A percentile compares a stretch with the other conserved stretches of the same genome.
Conservation (phyloP, 2,329 filamentous ascomycete genomes). For the Helminthosporium solani region DNA sequence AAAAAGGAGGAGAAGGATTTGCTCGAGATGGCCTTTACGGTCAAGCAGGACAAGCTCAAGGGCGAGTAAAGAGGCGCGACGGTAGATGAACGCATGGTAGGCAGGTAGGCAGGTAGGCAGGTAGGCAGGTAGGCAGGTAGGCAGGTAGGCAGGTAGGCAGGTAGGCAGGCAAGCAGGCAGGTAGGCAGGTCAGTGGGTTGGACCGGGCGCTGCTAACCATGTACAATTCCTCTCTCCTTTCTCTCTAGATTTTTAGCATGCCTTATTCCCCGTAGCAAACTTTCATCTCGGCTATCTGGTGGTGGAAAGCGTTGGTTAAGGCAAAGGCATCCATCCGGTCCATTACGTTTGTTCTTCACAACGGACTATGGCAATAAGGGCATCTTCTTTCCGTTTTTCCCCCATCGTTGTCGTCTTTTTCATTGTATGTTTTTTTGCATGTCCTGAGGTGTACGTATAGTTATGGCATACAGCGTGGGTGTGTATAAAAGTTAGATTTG, state of each 20-base stretch:
- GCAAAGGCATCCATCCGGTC: too few relatives aligned
- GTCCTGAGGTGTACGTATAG: constrained; percentile 29
- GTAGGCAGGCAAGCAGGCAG: too few relatives aligned
- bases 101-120: too few relatives aligned
- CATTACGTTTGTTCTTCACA: too few relatives aligned
- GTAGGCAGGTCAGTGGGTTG: neutral
- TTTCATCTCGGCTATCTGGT: neutral
- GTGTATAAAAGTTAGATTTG: constrained; percentile 35
- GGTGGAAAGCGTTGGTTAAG: neutral
- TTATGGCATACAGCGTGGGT: constrained; percentile 27
- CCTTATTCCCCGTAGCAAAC: constrained; percentile 5
- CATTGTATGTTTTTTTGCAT: constrained; percentile 35
- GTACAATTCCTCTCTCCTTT: constrained; percentile 8
- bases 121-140: too few relatives aligned
- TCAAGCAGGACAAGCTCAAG: constrained; percentile 67
- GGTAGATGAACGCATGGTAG: neutral
- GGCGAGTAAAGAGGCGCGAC: constrained; percentile 53
- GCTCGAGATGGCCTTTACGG: constrained; percentile 63
- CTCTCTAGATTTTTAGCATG: constrained; percentile 4
- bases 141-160: too few relatives aligned
- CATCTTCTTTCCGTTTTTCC: too few relatives aligned
- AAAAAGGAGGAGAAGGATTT: constrained; percentile 90
- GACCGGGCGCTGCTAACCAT: neutral
- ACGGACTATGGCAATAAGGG: constrained; percentile 7
- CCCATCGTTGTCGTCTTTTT: too few relatives aligned